Evolutionary conservation across 768 basidiomycete species (phyloP), one percentile per base, ranked within the genome.

Genomic region (Glaciozyma antarctica): DNA sequence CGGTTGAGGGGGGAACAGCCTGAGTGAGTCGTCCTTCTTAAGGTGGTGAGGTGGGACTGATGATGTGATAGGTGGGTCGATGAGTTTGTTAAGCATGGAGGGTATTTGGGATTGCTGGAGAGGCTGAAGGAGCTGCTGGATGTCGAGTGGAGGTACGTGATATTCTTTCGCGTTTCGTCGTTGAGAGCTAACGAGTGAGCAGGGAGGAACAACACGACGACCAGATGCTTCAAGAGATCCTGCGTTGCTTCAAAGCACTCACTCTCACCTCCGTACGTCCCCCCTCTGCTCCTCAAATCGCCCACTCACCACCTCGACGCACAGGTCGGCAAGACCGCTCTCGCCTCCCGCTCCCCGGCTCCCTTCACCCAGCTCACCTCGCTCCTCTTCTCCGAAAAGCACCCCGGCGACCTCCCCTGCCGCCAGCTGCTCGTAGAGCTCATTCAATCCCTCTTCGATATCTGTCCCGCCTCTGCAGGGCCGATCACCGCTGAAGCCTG

Each of bases 131-230:
- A 99, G 77, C 81, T 98, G 22, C 81, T 99, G 2, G 88, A 92
- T 72, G 84, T 97, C 44, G 95, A 99, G 77, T 99, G 95, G 95
- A 85, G 94, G 90, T 89, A 70, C 66, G 55, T 57, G n/a, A n/a
- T n/a, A n/a, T n/a, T n/a, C n/a, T 24, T 16, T 52, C 17, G 38
- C 9, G 84, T 79, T 10, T 43, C n/a, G 26, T 52, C 54, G 10
- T 2, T 48, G 21, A 9, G n/a, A 21, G 19, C 47, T 48, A 10
- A 48, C 47, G 19, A 5, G 8, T 7, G 12, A 21, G 38, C 55
- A 92, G 92, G 69, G 94, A 98, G 76, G 95, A 99, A 75, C 94
- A 98, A 74, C 94, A 95, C 70, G 95, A 95, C 73, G 95, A 98
- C 74, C 86, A 95, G 75, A 81, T 95, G 51, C 80, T 99, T 21